These are phyloP conservation scores for Nowakowskiella sp. DNA, from an alignment of 192 early-diverging fungal genomes.

Conservation along the genomic window DNA sequence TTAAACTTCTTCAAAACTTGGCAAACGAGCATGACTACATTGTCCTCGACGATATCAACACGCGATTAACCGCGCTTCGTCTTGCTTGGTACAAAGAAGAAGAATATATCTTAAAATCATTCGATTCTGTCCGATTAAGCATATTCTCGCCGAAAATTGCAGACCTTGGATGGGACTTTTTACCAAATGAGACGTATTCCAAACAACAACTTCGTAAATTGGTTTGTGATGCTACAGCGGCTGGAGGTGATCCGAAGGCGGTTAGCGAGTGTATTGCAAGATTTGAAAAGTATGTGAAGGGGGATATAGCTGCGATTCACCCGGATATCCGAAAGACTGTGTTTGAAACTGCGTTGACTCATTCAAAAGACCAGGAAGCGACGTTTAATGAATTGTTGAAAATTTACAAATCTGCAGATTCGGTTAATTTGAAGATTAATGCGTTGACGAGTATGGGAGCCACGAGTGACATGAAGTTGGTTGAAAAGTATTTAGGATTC, in stretches of 20 bases:
- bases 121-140: constrained; percentile 58
- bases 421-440: too few relatives aligned
- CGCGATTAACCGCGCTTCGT: constrained; percentile 52
- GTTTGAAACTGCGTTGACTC: constrained; percentile 57
- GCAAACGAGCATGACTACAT: constrained; percentile 74
- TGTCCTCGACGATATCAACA: constrained; percentile 61
- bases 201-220: constrained; percentile 68
- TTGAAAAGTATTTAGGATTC: constrained; percentile 23
- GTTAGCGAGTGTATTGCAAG: constrained; percentile 60
- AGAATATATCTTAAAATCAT: constrained; percentile 45
- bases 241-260: constrained; percentile 32
- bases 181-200: constrained; percentile 63
- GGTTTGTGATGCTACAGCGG: constrained; percentile 62
- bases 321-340: constrained; percentile 57
- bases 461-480: constrained; percentile 8
- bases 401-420: constrained; percentile 23
- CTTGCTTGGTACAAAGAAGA: constrained; percentile 62
- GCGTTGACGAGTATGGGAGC: too few relatives aligned
- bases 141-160: constrained; percentile 69
- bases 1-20: constrained; percentile 67
- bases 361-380: constrained; percentile 19
- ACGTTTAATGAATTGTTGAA: constrained; percentile 33
- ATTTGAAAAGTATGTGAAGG: constrained; percentile 60
- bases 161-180: constrained; percentile 70
- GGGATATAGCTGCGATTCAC: constrained; percentile 58